Evolutionary conservation across 495 filamentous ascomycete species (phyloP).

Genomic region (Penicillium coffeae): DNA sequence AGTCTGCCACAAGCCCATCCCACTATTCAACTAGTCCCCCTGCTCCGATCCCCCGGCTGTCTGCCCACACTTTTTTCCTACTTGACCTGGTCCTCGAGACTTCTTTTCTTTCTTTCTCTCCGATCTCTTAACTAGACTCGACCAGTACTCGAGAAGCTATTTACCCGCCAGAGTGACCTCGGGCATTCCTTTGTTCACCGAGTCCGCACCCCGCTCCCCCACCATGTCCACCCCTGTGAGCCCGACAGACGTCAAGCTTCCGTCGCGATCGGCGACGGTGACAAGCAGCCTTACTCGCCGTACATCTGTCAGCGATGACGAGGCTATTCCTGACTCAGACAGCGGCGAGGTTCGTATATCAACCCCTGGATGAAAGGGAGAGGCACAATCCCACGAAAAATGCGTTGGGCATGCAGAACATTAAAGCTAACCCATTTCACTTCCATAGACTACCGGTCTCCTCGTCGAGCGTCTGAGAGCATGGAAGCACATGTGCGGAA

Average conservation of each 20-base stretch:
- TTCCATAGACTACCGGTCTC: conserved; percentile 62
- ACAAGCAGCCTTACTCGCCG: conserved; percentile 41
- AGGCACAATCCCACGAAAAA: background rate
- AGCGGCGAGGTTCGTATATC: conserved; percentile 62
- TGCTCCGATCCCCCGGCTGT: conserved; percentile 10
- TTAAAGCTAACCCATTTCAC: conserved; percentile 11
- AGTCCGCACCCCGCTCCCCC: conserved; percentile 2
- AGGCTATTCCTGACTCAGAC: conserved; percentile 73
- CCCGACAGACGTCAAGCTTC: conserved; percentile 33
- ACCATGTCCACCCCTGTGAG: conserved; percentile 39
- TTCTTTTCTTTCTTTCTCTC: background rate
- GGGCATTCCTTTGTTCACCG: background rate
- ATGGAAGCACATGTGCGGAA: conserved; percentile 90
- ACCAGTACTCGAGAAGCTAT: background rate
- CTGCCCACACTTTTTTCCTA: background rate
- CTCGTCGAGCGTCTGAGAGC: conserved; percentile 82
- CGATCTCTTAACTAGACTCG: background rate
- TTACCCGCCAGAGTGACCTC: background rate
- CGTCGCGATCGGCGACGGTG: conserved; percentile 54
- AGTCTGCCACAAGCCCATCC: background rate
- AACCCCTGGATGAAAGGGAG: background rate
- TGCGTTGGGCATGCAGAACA: background rate
- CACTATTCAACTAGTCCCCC: too few species aligned
- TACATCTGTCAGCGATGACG: conserved; percentile 48
- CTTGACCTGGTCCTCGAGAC: background rate